Evolutionary conservation across 2,329 filamentous ascomycete species (phyloP).

Genomic region (Domatiomyces globalis): DNA sequence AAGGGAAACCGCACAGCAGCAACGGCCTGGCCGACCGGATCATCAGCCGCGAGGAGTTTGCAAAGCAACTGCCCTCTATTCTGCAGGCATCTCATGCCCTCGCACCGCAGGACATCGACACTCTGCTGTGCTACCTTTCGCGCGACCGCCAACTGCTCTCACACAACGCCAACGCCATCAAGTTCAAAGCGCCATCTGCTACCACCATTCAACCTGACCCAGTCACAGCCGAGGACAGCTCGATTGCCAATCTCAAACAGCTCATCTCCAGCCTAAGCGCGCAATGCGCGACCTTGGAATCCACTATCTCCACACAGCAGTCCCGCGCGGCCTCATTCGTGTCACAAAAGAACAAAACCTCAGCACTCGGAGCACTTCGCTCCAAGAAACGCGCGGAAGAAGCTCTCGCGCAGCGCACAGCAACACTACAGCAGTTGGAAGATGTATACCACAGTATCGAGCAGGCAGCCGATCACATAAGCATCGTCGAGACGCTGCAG

Average conservation of each 20-base stretch:
- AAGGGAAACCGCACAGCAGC: slow-evolving; percentile 20
- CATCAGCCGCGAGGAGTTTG: slow-evolving; percentile 43
- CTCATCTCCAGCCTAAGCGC: slow-evolving; percentile 54
- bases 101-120: slow-evolving; percentile 43
- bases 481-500: slow-evolving; percentile 71
- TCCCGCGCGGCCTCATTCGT: slow-evolving; percentile 55
- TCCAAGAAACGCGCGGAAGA: slow-evolving; percentile 71
- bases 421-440: slow-evolving; percentile 67
- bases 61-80: slow-evolving; percentile 37
- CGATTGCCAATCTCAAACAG: slow-evolving; percentile 65
- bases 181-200: slow-evolving; percentile 44
- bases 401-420: slow-evolving; percentile 55
- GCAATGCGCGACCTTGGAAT: slow-evolving; percentile 52
- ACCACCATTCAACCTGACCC: slow-evolving; percentile 8
- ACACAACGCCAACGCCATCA: slow-evolving; percentile 48
- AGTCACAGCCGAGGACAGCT: slow-evolving; percentile 64
- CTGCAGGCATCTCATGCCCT: slow-evolving; percentile 35
- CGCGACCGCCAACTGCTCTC: slow-evolving; percentile 46
- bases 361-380: slow-evolving; percentile 64
- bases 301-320: slow-evolving; percentile 37
- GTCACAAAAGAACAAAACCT: slow-evolving; percentile 54
- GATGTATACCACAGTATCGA: slow-evolving; percentile 71
- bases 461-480: slow-evolving; percentile 70
- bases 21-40: slow-evolving; percentile 14
- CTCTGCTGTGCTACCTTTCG: slow-evolving; percentile 55